Evolutionary conservation across 108 stramenopile species (phyloP), one percentile per base, ranked within the genome.

Genomic region (Cyclotella sp.): DNA sequence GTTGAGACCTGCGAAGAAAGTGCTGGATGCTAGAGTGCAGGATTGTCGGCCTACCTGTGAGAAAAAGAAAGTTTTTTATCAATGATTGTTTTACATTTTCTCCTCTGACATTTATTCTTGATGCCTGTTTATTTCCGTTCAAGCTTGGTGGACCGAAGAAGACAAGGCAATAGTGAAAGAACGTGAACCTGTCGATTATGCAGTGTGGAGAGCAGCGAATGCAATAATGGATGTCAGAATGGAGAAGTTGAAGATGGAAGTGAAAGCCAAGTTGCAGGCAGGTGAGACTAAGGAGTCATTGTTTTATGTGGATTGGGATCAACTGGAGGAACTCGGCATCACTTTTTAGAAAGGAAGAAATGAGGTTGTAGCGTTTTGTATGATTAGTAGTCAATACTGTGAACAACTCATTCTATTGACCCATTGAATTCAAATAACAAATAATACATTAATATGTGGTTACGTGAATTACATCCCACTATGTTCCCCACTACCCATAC

Each of bases 161-260:
- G 67, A 79, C 42, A 79, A 63, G 51, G 60, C 63, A 41, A 68
- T 66, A 9, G 72, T 79, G 0, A 73, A 62, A 45, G 58, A 73
- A 54, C 64, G 72, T n/a, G 79, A 79, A 63, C 79, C 79, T 22
- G 79, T 72, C n/a, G 79, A 79, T 49, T 79, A 75, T 49, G 81
- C 81, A 8, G 62, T 81, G 0, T 81, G 81, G 81, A 75, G 81
- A 52, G 81, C 81, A 6, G 81, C 81, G 29, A 81, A 81, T 65
- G 81, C 81, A 65, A 81, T 81, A 26, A 53, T 81, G 70, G 81
- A 81, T 55, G 73, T 81, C 0, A 63, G 81, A 42, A 74, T 81
- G 63, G 68, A 63, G 43, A 82, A 72, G 42, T 70, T 82, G 70
- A 82, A 76, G 43, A 82, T 82, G 75, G 81, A 82, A 61, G 69